A percentile compares a stretch with the other conserved stretches of the same genome.
Conservation (phyloP, 768 basidiomycete genomes). For the Boletus subcaerulescens region DNA sequence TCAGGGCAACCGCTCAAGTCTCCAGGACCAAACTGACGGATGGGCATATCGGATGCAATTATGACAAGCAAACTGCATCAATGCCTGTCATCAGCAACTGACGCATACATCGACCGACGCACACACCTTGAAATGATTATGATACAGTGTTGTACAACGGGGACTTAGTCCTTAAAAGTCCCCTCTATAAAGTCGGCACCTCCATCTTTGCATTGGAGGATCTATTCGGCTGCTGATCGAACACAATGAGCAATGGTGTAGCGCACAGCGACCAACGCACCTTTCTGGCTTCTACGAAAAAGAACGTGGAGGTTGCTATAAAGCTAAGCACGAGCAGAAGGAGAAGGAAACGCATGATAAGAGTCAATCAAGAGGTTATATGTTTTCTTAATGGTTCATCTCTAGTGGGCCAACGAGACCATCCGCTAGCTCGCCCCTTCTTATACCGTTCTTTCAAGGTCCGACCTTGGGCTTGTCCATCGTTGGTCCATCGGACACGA, state of each 20-base stretch:
- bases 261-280: slow-evolving; percentile 12
- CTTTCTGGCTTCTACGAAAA: slow-evolving; percentile 29
- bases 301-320: slow-evolving; percentile 28
- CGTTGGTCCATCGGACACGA: slow-evolving; percentile 14
- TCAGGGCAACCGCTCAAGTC: slow-evolving; percentile 1
- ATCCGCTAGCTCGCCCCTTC: slow-evolving; percentile 6
- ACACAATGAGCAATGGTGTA: slow-evolving; percentile 3
- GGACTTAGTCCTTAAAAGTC: slow-evolving; percentile 30
- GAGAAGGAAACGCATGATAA: slow-evolving; percentile 27
- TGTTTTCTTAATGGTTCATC: slow-evolving; percentile 25
- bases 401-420: slow-evolving; percentile 25
- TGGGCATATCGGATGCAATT: slow-evolving; percentile 9
- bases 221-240: slow-evolving; percentile 17
- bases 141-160: slow-evolving; percentile 21
- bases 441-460: slow-evolving; percentile 27
- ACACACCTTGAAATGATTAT: slow-evolving; percentile 18
- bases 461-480: slow-evolving; percentile 10
- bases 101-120: neutral
- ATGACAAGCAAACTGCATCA: slow-evolving; percentile 15
- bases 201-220: slow-evolving; percentile 11
- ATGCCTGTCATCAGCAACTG: neutral
- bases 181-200: slow-evolving; percentile 9
- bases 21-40: slow-evolving; percentile 9
- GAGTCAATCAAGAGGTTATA: neutral
- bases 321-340: slow-evolving; percentile 29